Percentiles rank a stretch among this genome's conserved stretches.
These are phyloP conservation scores for Neurospora terricola DNA, from an alignment of 495 filamentous ascomycete genomes.

Conservation along the genomic window DNA sequence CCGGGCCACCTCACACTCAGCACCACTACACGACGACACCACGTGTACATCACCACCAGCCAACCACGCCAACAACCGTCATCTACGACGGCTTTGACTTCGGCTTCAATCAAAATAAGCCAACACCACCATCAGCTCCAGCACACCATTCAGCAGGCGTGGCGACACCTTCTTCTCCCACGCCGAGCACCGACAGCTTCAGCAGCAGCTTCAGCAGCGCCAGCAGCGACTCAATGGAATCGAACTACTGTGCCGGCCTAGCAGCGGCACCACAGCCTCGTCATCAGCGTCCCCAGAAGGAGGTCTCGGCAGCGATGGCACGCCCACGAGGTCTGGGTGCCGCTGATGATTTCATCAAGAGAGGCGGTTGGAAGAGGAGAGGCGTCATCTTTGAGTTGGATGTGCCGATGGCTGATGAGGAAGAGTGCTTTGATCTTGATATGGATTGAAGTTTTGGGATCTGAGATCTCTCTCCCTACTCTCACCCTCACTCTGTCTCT, in stretches of 20 bases:
- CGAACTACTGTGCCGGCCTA: background rate
- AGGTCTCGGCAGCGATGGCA: slow-evolving; percentile 1
- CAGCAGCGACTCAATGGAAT: background rate
- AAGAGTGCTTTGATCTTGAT: slow-evolving; percentile 21
- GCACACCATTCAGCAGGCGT: background rate
- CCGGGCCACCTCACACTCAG: background rate
- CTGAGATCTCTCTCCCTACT: background rate
- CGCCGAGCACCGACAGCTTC: slow-evolving; percentile 7
- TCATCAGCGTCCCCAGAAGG: slow-evolving; percentile 4
- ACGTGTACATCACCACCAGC: slow-evolving; percentile 1
- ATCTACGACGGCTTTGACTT: slow-evolving; percentile 31
- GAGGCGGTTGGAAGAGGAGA: slow-evolving; percentile 39
- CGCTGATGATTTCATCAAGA: slow-evolving; percentile 30
- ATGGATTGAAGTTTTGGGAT: slow-evolving; percentile 4
- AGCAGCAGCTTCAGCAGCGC: slow-evolving; percentile 2
- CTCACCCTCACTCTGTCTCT: background rate
- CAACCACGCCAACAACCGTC: slow-evolving; percentile 7
- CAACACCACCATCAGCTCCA: background rate
- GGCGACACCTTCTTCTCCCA: slow-evolving; percentile 1
- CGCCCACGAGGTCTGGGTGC: slow-evolving; percentile 15
- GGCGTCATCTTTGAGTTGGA: slow-evolving; percentile 36
- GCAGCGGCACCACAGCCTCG: background rate
- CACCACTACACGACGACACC: background rate
- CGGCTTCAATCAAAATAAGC: slow-evolving; percentile 14
- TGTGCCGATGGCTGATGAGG: slow-evolving; percentile 11